Conservation (phyloP, 805 yeast species). For the Candida tallmaniae region DNA sequence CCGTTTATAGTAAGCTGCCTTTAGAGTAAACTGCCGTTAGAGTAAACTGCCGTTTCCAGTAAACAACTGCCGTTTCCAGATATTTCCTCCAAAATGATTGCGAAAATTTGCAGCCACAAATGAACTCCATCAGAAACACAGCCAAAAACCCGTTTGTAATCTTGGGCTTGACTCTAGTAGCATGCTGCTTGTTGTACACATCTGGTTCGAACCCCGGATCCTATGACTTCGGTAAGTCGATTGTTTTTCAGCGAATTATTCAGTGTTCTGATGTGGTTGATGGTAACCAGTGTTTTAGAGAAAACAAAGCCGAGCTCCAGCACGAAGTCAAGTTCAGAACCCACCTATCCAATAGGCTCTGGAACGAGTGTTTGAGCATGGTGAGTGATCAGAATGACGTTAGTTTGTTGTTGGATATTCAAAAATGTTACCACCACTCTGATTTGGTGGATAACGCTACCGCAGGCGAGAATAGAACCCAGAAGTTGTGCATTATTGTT, state of each 20-base stretch:
- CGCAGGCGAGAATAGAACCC: neutral
- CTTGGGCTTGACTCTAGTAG: constrained; percentile 1
- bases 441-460: constrained; percentile 12
- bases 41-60: no score
- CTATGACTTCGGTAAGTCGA: constrained; percentile 2
- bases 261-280: constrained; percentile 18
- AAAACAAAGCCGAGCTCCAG: constrained; percentile 9
- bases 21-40: no score
- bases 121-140: neutral
- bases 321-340: constrained; percentile 6
- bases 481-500: neutral
- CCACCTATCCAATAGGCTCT: constrained; percentile 1
- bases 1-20: no score
- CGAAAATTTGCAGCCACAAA: constrained; percentile 4
- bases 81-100: no score
- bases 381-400: constrained; percentile 15
- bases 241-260: constrained; percentile 5
- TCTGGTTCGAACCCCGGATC: neutral
- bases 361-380: constrained; percentile 14
- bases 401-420: constrained; percentile 18
- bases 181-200: constrained; percentile 1
- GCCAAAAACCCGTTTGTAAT: constrained; percentile 1
- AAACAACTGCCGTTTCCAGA: no score
- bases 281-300: constrained; percentile 15
- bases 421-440: constrained; percentile 21